Evolutionary conservation across 2,329 filamentous ascomycete species (phyloP).

Genomic region (Paecilomyces dactylethromorphus): DNA sequence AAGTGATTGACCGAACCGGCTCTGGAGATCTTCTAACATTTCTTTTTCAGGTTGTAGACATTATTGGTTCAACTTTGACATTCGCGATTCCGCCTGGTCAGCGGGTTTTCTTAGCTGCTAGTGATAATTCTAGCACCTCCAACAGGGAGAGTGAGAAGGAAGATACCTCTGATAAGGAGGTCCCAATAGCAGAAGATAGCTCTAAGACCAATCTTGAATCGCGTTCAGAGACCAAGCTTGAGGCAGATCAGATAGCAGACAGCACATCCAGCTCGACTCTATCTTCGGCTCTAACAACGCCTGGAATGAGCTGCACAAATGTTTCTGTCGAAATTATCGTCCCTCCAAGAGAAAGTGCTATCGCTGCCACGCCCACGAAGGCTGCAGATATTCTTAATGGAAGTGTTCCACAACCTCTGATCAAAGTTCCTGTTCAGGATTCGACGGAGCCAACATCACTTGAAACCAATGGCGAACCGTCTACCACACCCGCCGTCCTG

Average conservation of each 20-base stretch:
- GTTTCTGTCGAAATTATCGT: not conserved
- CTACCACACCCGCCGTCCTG: not conserved
- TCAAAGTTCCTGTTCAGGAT: not conserved
- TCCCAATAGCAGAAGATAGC: not conserved
- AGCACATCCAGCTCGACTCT: not conserved
- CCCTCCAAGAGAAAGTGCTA: not conserved
- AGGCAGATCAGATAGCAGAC: not conserved
- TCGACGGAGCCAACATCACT: not conserved
- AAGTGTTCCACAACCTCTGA: not conserved
- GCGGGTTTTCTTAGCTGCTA: conserved; percentile 23
- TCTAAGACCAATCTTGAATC: not conserved
- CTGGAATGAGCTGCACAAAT: not conserved
- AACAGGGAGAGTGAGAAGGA: conserved; percentile 1
- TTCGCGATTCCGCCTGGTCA: conserved; percentile 35
- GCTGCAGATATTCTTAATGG: not conserved
- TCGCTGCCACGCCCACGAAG: not conserved
- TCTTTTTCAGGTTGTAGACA: conserved; percentile 22
- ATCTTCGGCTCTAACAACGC: not conserved
- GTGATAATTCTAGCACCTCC: not conserved
- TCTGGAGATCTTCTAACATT: not conserved
- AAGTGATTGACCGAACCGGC: not conserved
- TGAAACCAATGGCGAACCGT: not conserved
- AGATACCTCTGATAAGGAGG: not conserved
- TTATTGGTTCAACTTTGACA: conserved; percentile 24
- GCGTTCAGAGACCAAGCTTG: not conserved